Conservation (phyloP, 2,329 filamentous ascomycete genomes). For the Pseudogymnoascus sp. region DNA sequence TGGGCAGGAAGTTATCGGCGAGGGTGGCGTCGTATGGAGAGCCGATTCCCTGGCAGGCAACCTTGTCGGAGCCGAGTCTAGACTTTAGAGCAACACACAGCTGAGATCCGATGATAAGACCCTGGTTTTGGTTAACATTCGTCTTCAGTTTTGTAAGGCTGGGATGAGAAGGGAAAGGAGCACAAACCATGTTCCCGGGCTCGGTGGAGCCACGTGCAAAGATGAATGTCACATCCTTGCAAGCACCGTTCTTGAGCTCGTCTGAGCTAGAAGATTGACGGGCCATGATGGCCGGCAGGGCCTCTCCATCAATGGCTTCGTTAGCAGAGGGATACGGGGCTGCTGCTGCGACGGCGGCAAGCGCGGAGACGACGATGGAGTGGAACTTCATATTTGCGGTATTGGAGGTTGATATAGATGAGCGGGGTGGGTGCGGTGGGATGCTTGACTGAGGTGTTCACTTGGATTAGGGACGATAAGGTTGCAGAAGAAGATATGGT, state of each 20-base stretch:
- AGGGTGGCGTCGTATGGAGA: constrained; percentile 16
- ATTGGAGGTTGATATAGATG: not conserved
- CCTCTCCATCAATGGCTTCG: not conserved
- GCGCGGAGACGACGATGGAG: not conserved
- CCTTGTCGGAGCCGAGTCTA: constrained; percentile 14
- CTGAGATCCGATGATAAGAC: constrained; percentile 27
- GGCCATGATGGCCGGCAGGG: not conserved
- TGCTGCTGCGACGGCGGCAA: not conserved
- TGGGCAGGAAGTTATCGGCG: constrained; percentile 15
- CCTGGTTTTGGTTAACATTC: constrained; percentile 17
- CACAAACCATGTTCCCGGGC: constrained; percentile 37
- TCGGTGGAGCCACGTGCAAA: constrained; percentile 42
- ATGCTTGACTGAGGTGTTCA: not conserved
- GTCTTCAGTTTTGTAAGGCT: not conserved
- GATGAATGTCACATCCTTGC: constrained; percentile 37
- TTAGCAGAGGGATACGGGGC: not conserved
- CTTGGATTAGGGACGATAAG: not conserved
- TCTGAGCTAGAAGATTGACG: constrained; percentile 9
- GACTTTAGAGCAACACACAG: constrained; percentile 24
- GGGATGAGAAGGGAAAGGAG: not conserved
- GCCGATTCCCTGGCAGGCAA: constrained; percentile 22
- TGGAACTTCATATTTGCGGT: constrained; percentile 9
- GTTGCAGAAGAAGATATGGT: not conserved
- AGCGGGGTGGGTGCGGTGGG: not conserved
- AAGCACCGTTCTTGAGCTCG: constrained; percentile 20